Base-by-base conservation (phyloP, 1,139 yeast genomes). In the Protomyces macrosporus region DNA sequence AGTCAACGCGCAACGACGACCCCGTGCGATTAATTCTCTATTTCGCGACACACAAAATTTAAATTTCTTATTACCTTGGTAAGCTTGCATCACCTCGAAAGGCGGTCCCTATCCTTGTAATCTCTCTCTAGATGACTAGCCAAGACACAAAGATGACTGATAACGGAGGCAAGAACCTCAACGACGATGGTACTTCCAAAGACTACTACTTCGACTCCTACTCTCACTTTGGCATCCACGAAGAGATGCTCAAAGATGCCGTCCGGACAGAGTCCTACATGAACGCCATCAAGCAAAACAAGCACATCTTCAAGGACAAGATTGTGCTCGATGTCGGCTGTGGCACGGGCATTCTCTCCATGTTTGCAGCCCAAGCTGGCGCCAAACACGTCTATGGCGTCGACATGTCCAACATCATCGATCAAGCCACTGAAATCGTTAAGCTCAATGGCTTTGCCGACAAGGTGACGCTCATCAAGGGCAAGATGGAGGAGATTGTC, bases 391-490 rank as follows among this genome's bases (percentile, higher is more conserved):
- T 82, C 64, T 81, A 81, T 50, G 72, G 71, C n/a, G 72, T 69
- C 45, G 99, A 95, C 77, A 91, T 91, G 96, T 90, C 97, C 48
- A 88, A 89, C 74, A 93, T 95, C 74, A 91, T 95, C 72, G 95
- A 86, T 70, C 90, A 90, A 88, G 99, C 98, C 37, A 83, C 83
- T 71, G 85, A 91, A 75, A 88, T 93, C 69, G 87, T 90, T 48
- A 84, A 84, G 45, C 77, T 88, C 70, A 95, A 95, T 73, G 98
- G 98, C 2, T 84, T 88, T 68, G 80, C 83, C 56, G 96, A 90
- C 76, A 88, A 88, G 73, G 90, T 95, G 74, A 91, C 98, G 51
- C 79, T 91, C 67, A 77, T 93, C 66, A 88, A 88, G 76, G 98
- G 98, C 59, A 95, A 95, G 75, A 81, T 95, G 77, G 99, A 95